Conservation (phyloP, 192 early-diverging fungal species). For the Linnemannia zychae region DNA sequence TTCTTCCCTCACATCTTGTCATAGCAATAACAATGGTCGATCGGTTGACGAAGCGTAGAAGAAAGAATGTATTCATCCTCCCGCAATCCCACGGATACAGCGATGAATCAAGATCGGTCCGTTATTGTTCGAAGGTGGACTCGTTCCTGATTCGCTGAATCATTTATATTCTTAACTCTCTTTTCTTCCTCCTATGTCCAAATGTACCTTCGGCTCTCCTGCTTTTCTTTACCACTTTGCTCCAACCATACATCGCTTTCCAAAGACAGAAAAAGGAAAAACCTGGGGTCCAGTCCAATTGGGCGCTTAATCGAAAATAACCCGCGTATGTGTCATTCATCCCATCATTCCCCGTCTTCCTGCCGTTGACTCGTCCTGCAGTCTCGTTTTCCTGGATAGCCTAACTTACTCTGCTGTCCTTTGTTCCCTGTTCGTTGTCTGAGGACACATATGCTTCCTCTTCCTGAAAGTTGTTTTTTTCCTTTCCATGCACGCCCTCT, state of each 20-base stretch:
- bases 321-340: too few relatives aligned
- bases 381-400: too few relatives aligned
- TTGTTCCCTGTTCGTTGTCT: too few relatives aligned
- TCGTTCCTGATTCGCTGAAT: constrained; percentile 39
- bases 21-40: constrained; percentile 1
- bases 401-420: too few relatives aligned
- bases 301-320: too few relatives aligned
- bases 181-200: background rate
- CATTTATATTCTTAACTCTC: background rate
- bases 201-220: background rate
- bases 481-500: too few relatives aligned
- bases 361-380: too few relatives aligned
- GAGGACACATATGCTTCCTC: too few relatives aligned
- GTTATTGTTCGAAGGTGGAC: constrained; percentile 9
- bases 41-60: too few relatives aligned
- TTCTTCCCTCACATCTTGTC: background rate
- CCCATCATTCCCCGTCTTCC: too few relatives aligned
- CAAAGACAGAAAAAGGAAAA: constrained; percentile 2
- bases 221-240: too few relatives aligned
- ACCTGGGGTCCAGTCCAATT: background rate
- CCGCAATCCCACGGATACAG: constrained; percentile 4
- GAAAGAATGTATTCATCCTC: background rate
- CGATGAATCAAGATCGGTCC: background rate
- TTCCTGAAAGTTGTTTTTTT: too few relatives aligned
- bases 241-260: background rate